Percentiles rank a stretch among this genome's conserved stretches.
Evolutionary conservation across 305 asterid genomes (phyloP).

Genomic region (Ruellia speciosa): DNA sequence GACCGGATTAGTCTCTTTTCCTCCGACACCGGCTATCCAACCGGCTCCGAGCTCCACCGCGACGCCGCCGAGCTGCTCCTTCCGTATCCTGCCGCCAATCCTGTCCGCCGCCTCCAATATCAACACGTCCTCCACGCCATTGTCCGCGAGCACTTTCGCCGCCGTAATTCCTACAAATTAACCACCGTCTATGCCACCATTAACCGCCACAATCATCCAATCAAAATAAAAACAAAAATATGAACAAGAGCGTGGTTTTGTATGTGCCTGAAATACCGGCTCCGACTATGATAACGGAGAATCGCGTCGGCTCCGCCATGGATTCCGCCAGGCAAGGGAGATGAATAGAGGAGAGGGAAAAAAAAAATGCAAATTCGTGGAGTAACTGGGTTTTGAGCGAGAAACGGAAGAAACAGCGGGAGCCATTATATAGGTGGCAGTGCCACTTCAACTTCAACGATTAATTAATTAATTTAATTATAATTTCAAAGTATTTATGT

Average conservation of each 20-base stretch:
- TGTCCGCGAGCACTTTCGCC: slow-evolving; percentile 67
- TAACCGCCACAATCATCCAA: background rate
- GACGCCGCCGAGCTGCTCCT: slow-evolving; percentile 71
- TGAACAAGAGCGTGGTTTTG: background rate
- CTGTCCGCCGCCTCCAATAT: slow-evolving; percentile 76
- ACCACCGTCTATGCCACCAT: background rate
- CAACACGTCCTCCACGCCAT: slow-evolving; percentile 66
- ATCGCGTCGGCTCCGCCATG: slow-evolving; percentile 43
- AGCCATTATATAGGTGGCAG: background rate
- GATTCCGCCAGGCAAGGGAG: background rate
- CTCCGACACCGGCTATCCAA: slow-evolving; percentile 97
- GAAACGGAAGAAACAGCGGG: background rate
- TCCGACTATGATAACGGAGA: slow-evolving; percentile 27
- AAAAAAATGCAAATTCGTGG: background rate
- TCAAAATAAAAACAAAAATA: background rate
- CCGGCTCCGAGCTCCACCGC: slow-evolving; percentile 96
- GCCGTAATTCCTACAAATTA: slow-evolving; percentile 52
- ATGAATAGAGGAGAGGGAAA: background rate
- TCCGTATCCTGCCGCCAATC: slow-evolving; percentile 76
- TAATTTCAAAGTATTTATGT: no score
- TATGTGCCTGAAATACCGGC: slow-evolving; percentile 47
- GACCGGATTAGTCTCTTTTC: slow-evolving; percentile 61
- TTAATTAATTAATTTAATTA: no score
- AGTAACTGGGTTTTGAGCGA: background rate
- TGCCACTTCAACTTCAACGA: background rate